phyloP scores from a whole-genome alignment of 768 basidiomycete genomes.

The Naganishia randhawae region DNA sequence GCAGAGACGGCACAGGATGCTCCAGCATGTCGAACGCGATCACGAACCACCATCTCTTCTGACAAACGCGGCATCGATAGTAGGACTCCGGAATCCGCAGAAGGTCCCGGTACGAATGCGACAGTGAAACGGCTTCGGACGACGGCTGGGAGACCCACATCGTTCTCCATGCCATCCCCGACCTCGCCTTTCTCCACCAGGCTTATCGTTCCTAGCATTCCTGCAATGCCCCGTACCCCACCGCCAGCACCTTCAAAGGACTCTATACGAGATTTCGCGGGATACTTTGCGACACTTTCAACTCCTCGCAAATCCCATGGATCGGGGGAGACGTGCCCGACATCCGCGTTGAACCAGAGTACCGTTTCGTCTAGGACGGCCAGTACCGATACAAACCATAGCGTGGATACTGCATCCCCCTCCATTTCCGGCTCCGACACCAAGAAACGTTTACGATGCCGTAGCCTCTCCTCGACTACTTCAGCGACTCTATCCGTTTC shows the following conservation, averaged over 20 bases:
- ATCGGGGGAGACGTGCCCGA: not conserved
- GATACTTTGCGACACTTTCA: not conserved
- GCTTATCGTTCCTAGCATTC: not conserved
- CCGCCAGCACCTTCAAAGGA: slow-evolving; percentile 10
- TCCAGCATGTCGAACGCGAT: slow-evolving; percentile 18
- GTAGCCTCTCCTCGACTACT: not conserved
- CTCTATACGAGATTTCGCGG: slow-evolving; percentile 17
- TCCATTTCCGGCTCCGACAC: not conserved
- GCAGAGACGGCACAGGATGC: not conserved
- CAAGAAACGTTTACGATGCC: not conserved
- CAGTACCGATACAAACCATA: slow-evolving; percentile 4
- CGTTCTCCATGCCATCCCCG: not conserved
- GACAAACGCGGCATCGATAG: not conserved
- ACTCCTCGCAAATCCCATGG: not conserved
- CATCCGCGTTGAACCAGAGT: not conserved
- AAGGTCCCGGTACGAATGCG: not conserved
- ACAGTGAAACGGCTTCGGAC: not conserved
- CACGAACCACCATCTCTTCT: not conserved
- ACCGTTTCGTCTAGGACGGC: not conserved
- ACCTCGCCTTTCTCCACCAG: not conserved
- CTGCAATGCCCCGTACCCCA: slow-evolving; percentile 10
- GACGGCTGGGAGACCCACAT: not conserved
- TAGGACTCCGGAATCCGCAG: not conserved
- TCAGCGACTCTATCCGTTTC: slow-evolving; percentile 6
- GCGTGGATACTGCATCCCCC: slow-evolving; percentile 10